Evolutionary conservation across 495 filamentous ascomycete genomes (phyloP), one percentile per base, ranked within the genome.

Genomic region (Neurospora cerealis): DNA sequence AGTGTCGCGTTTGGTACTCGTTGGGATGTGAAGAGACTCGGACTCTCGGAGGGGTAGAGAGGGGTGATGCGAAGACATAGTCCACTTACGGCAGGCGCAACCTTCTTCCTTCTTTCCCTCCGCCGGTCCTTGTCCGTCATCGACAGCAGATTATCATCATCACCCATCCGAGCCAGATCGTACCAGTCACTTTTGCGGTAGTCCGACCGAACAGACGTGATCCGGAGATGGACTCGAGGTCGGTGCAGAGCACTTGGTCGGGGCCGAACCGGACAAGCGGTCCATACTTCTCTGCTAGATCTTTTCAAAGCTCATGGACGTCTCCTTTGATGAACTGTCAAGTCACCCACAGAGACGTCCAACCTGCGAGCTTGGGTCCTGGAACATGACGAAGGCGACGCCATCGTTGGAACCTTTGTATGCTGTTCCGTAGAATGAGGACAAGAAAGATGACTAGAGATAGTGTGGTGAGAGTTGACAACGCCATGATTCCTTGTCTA

Each of bases 121-220:
- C 84, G 79, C 28, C 37, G 37, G 0, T 73, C 72, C 2, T 80
- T 74, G 32, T 83, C 78, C 6, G 74, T 21, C 70, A 79, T 78
- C 6, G 75, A 79, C 4, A 82, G 75, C 28, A 85, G 80, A 71
- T 83, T 83, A 42, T 87, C 83, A 4, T 78, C 72, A 39, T 78
- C 79, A 0, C 82, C 83, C 60, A 87, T 80, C 34, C 81, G 81
- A 5, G 79, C 75, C 6, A 80, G 78, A 8, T 76, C 75, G 76
- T 88, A 87, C 82, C 83, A 87, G 32, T 81, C 71, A 34, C 77
- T 73, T 71, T 84, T 80, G 28, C 79, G 77, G 74, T 85, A 87
- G 7, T 77, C 69, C 17, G 82, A 83, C 38, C 83, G 78, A 15
- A 80, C 78, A 2, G 76, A 80, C 17, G 75, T 81, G 74, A 86